These are phyloP conservation scores for Apiospora phragmitis DNA, from an alignment of 2,329 filamentous ascomycete genomes.

Conservation along the genomic window DNA sequence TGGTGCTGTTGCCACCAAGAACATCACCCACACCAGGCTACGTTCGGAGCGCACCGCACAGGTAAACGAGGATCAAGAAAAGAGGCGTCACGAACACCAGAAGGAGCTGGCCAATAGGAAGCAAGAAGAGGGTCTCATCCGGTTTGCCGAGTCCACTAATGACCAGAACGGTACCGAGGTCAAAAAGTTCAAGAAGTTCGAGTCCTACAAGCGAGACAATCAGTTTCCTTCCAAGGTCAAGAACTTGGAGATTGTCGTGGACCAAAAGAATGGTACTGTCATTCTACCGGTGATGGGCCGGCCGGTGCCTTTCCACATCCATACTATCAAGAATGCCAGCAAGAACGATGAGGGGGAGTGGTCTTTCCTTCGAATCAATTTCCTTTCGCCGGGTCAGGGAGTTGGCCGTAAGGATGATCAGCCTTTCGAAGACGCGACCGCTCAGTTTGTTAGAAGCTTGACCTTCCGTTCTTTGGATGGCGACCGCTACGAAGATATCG, in stretches of 20 bases:
- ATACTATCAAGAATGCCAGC: constrained; percentile 97
- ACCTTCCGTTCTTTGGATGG: constrained; percentile 93
- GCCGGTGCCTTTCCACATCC: constrained; percentile 95
- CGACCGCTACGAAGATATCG: constrained; percentile 85
- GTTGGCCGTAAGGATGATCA: constrained; percentile 97
- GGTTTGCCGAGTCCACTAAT: constrained; percentile 82
- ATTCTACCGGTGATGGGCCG: constrained; percentile 96
- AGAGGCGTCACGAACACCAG: constrained; percentile 85
- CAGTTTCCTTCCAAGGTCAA: constrained; percentile 82
- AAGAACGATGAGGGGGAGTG: constrained; percentile 96
- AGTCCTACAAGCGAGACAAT: constrained; percentile 98
- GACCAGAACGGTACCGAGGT: constrained; percentile 87
- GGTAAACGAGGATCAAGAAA: constrained; percentile 86
- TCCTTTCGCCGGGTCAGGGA: constrained; percentile 94
- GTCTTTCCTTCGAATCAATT: constrained; percentile 93
- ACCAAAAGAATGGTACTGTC: constrained; percentile 85
- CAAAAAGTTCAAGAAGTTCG: constrained; percentile 98
- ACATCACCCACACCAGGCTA: constrained; percentile 91
- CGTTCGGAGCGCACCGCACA: constrained; percentile 89
- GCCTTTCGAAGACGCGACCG: constrained; percentile 93
- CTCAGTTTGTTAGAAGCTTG: constrained; percentile 93
- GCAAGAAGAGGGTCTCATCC: constrained; percentile 80
- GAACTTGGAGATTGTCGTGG: constrained; percentile 86
- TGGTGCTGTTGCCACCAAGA: constrained; percentile 87
- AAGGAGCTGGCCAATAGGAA: constrained; percentile 86